Evolutionary conservation across 441 rosid species (phyloP).

Genomic region (Croton laevigatus): DNA sequence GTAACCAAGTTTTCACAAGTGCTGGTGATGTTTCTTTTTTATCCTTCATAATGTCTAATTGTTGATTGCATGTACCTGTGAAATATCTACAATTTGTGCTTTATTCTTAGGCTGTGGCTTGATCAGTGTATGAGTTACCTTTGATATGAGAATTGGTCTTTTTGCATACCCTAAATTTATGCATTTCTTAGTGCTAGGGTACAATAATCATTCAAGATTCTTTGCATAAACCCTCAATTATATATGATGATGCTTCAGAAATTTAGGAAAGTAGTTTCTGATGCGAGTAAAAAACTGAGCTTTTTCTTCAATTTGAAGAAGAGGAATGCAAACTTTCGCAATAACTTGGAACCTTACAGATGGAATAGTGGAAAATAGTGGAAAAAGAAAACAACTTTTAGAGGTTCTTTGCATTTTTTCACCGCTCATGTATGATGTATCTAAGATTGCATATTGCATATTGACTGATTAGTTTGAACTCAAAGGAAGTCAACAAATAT

Average conservation of each 20-base stretch:
- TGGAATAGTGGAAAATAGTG: not conserved
- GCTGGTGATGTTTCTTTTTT: not conserved
- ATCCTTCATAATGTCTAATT: not conserved
- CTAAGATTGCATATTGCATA: not conserved
- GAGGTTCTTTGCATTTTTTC: not conserved
- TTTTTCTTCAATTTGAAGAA: not conserved
- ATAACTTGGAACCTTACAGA: not conserved
- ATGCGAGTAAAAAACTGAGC: not conserved
- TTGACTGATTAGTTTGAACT: not conserved
- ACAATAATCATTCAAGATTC: not conserved
- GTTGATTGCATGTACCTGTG: not conserved
- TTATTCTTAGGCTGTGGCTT: not conserved
- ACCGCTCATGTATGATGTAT: too few relatives aligned
- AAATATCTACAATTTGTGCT: not conserved
- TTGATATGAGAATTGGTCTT: not conserved
- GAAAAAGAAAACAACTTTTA: not conserved
- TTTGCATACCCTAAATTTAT: not conserved
- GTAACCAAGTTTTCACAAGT: not conserved
- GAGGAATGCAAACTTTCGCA: not conserved
- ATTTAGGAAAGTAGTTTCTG: not conserved
- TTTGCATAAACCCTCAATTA: not conserved
- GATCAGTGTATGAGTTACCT: not conserved
- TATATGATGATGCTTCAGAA: not conserved
- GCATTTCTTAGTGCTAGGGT: not conserved
- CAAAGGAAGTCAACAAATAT: not conserved